These are phyloP conservation scores for Chlorella vulgaris DNA, from an alignment of 139 green algal genomes.

Conservation along the genomic window DNA sequence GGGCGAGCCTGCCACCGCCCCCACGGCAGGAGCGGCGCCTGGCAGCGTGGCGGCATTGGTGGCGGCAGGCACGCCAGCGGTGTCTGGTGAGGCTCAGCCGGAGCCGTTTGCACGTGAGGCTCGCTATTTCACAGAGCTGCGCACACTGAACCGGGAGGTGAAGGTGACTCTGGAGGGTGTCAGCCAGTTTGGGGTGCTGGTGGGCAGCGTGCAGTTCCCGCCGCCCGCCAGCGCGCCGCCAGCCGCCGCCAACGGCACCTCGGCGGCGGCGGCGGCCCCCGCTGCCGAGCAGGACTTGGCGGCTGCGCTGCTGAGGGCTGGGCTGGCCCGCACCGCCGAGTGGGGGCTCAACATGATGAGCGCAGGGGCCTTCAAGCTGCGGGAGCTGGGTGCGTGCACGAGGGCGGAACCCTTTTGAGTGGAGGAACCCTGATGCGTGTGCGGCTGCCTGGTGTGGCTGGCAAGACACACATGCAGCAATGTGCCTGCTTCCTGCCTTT, in stretches of 20 bases:
- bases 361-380: slow-evolving; percentile 65
- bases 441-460: no score
- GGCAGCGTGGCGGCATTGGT: slow-evolving; percentile 9
- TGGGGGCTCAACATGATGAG: slow-evolving; percentile 86
- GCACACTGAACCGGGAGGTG: slow-evolving; percentile 73
- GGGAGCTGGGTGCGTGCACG: slow-evolving; percentile 54
- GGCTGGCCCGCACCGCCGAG: slow-evolving; percentile 73
- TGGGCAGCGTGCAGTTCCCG: slow-evolving; percentile 39
- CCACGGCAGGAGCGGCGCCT: background rate
- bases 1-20: background rate
- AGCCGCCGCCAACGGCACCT: slow-evolving; percentile 8
- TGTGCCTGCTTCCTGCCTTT: no score
- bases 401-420: no score
- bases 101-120: slow-evolving; percentile 89
- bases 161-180: slow-evolving; percentile 36
- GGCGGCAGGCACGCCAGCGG: slow-evolving; percentile 32
- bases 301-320: slow-evolving; percentile 63
- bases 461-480: no score
- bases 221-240: slow-evolving; percentile 3
- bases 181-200: slow-evolving; percentile 49
- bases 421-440: no score
- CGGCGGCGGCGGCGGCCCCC: background rate
- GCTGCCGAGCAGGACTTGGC: slow-evolving; percentile 69
- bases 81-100: slow-evolving; percentile 37
- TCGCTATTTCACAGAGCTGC: slow-evolving; percentile 85